These are phyloP conservation scores for Xenoacremonium recifei DNA, from an alignment of 2,329 filamentous ascomycete species.

Conservation along the genomic window DNA sequence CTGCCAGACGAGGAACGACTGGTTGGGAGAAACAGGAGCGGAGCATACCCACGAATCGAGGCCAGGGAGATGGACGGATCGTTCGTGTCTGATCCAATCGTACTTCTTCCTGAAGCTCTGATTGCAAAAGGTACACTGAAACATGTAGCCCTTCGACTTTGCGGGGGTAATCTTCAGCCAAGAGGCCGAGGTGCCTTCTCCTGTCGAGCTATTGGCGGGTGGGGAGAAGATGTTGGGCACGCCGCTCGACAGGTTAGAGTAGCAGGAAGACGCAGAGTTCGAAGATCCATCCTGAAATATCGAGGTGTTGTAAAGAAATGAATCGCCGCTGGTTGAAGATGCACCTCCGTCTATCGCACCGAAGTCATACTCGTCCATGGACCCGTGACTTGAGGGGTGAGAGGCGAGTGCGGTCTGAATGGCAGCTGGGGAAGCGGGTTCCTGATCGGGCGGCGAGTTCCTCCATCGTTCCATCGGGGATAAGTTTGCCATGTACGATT, in stretches of 20 bases:
- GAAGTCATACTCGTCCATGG: slow-evolving; percentile 14
- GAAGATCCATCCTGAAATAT: slow-evolving; percentile 21
- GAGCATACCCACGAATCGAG: slow-evolving; percentile 50
- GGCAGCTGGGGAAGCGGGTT: slow-evolving; percentile 36
- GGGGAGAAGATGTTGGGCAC: slow-evolving; percentile 14
- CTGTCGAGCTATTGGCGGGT: slow-evolving; percentile 21
- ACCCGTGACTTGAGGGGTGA: slow-evolving; percentile 13
- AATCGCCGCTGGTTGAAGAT: slow-evolving; percentile 31
- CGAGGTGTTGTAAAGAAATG: slow-evolving; percentile 19
- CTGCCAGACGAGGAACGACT: slow-evolving; percentile 47
- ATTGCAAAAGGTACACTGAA: slow-evolving; percentile 38
- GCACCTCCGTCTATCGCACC: slow-evolving; percentile 27
- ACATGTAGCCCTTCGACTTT: slow-evolving; percentile 21
- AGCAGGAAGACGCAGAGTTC: slow-evolving; percentile 27
- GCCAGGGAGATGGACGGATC: slow-evolving; percentile 46
- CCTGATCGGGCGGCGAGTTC: slow-evolving; percentile 43
- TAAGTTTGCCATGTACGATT: slow-evolving; percentile 32
- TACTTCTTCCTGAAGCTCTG: slow-evolving; percentile 39
- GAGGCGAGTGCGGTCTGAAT: slow-evolving; percentile 34
- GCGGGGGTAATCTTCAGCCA: slow-evolving; percentile 12
- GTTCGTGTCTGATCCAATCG: slow-evolving; percentile 47
- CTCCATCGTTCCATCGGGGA: slow-evolving; percentile 46
- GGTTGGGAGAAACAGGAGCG: slow-evolving; percentile 30
- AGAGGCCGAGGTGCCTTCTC: slow-evolving; percentile 12
- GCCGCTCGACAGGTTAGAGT: slow-evolving; percentile 16